Percentiles rank a stretch among this genome's conserved stretches.
Evolutionary conservation across 2,329 filamentous ascomycete species (phyloP).

Genomic region (Aspergillus thermomutatus): DNA sequence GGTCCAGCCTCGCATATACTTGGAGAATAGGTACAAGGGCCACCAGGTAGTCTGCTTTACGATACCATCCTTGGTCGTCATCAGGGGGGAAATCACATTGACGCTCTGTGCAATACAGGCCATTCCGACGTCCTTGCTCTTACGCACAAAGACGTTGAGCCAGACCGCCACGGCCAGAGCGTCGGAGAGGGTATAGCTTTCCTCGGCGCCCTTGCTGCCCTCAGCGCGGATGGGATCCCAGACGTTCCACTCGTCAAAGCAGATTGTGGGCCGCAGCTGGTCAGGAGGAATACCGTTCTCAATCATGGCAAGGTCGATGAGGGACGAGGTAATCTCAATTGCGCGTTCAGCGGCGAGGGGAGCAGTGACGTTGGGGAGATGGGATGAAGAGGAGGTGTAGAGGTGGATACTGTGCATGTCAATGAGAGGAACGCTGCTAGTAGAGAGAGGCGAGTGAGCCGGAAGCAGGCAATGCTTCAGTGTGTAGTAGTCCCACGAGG

Average conservation of each 20-base stretch:
- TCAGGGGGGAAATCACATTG: constrained; percentile 73
- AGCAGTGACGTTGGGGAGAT: constrained; percentile 57
- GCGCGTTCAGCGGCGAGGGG: constrained; percentile 69
- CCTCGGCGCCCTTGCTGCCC: constrained; percentile 69
- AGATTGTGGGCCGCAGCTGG: constrained; percentile 66
- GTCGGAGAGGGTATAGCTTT: constrained; percentile 70
- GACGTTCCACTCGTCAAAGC: constrained; percentile 84
- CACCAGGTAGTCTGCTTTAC: constrained; percentile 73
- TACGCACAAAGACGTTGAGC: constrained; percentile 73
- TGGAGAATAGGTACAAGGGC: constrained; percentile 66
- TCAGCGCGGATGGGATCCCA: constrained; percentile 72
- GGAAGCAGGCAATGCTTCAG: constrained; percentile 64
- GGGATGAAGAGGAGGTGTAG: constrained; percentile 63
- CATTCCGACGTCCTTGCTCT: constrained; percentile 70
- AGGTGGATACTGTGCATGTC: constrained; percentile 81
- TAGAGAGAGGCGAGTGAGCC: constrained; percentile 40
- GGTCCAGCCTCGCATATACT: constrained; percentile 70
- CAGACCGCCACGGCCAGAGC: constrained; percentile 71
- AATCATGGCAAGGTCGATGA: constrained; percentile 72
- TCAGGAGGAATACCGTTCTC: constrained; percentile 57
- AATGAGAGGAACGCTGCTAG: constrained; percentile 49
- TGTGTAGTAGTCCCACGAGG: constrained; percentile 70
- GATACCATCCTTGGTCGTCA: constrained; percentile 64
- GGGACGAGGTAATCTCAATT: constrained; percentile 64
- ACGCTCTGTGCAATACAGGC: constrained; percentile 74